Evolutionary conservation across 495 filamentous ascomycete species (phyloP).

Genomic region (Annulohypoxylon maeteangense): DNA sequence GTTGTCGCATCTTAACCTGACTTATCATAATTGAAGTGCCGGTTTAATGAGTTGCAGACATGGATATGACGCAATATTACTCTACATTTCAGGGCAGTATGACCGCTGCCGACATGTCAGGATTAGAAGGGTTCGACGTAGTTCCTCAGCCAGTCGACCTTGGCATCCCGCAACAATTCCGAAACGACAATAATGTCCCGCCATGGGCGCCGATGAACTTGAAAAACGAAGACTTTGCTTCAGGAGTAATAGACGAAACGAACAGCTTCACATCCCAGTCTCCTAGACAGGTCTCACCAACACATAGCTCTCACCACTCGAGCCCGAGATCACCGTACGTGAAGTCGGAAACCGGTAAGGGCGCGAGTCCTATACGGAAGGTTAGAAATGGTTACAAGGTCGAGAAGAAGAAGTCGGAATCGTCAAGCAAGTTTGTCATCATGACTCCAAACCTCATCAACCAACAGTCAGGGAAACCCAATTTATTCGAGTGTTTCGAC

Average conservation of each 20-base stretch:
- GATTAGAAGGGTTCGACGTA: constrained; percentile 37
- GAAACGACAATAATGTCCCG: constrained; percentile 46
- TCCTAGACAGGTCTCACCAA: constrained; percentile 45
- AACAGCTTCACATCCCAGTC: constrained; percentile 45
- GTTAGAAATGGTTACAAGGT: constrained; percentile 47
- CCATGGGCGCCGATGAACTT: constrained; percentile 54
- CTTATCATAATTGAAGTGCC: constrained; percentile 6
- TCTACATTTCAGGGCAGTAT: constrained; percentile 36
- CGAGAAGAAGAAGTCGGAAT: constrained; percentile 50
- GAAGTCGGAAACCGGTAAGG: constrained; percentile 44
- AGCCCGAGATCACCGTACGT: constrained; percentile 49
- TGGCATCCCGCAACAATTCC: constrained; percentile 48
- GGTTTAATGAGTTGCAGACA: constrained; percentile 30
- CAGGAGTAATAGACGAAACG: constrained; percentile 52
- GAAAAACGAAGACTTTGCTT: constrained; percentile 46
- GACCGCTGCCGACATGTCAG: constrained; percentile 27
- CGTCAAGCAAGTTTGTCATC: constrained; percentile 58
- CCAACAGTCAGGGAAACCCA: constrained; percentile 54
- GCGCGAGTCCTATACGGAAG: constrained; percentile 50
- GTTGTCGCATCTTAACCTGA: constrained; percentile 14
- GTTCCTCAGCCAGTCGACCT: constrained; percentile 40
- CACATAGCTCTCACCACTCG: constrained; percentile 43
- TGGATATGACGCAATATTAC: constrained; percentile 39
- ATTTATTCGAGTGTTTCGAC: constrained; percentile 61
- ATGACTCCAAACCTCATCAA: constrained; percentile 59